A percentile compares a stretch with the other conserved stretches of the same genome.
Evolutionary conservation across 495 filamentous ascomycete genomes (phyloP).

Genomic region (Letharia columbiana): DNA sequence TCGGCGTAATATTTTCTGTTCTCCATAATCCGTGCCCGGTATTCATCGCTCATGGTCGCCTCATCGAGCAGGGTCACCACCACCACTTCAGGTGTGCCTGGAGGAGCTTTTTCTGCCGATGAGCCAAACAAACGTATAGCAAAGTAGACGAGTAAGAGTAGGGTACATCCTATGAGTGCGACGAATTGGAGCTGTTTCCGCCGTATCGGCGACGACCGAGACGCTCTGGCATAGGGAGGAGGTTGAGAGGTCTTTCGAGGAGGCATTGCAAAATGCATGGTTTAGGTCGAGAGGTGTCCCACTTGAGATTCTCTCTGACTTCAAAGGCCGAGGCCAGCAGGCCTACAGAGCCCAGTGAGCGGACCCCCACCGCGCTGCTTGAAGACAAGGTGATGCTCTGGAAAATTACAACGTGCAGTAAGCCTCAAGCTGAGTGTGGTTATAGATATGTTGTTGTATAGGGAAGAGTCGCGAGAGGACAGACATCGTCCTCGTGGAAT

Average conservation of each 20-base stretch:
- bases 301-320: neutral
- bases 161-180: constrained; percentile 46
- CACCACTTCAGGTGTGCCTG: constrained; percentile 72
- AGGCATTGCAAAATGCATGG: constrained; percentile 88
- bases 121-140: constrained; percentile 42
- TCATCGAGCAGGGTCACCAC: constrained; percentile 79
- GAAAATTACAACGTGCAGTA: neutral
- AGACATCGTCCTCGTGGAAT: neutral
- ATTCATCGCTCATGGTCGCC: constrained; percentile 47
- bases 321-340: constrained; percentile 13
- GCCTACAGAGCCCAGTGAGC: constrained; percentile 10
- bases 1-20: constrained; percentile 82
- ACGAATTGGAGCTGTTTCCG: constrained; percentile 58
- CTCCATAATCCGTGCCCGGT: constrained; percentile 61
- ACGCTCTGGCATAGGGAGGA: constrained; percentile 51
- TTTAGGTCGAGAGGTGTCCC: neutral
- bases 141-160: constrained; percentile 56
- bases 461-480: neutral
- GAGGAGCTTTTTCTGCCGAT: constrained; percentile 36
- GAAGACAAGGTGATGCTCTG: neutral
- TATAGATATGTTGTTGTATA: neutral
- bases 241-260: constrained; percentile 70
- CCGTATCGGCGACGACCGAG: constrained; percentile 53
- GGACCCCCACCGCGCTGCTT: neutral
- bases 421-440: neutral